Base-by-base conservation (phyloP, 2,329 filamentous ascomycete genomes). In the Aspergillus neoniger region DNA sequence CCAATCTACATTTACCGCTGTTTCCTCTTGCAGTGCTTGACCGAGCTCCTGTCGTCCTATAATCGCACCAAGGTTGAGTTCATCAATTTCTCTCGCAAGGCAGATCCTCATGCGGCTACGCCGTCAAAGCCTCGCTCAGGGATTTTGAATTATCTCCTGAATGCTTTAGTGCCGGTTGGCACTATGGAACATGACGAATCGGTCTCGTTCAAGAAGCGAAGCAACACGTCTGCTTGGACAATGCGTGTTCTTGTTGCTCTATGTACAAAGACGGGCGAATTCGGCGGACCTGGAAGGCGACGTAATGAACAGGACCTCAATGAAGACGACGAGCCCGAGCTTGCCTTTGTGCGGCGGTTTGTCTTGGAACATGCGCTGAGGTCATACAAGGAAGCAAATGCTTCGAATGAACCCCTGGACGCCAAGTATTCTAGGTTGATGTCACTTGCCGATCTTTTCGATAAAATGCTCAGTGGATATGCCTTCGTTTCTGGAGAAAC, bases 1-100 rank as follows among this genome's bases (percentile, higher is more conserved):
- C 92, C 93, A 0, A 97, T 96, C 62, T 99, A 96, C 78, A 89
- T 98, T 56, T 99, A 98, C 72, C 88, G 95, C 51, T 97, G 94
- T 79, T 97, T 98, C 80, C 81, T 99, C 55, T 84, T 99, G 32
- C 92, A 95, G 72, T 96, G 93, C 70, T 81, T 99, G 41, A 89
- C 92, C 0, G 95, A 99, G 76, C 85, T 99, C 14, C 82, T 99
- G 14, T 88, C 91, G 59, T 96, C 90, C 70, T 99, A 98, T 79
- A 96, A 92, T 68, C 88, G 92, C 57, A 91, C 92, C 8, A 99
- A 99, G 82, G 87, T 99, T 47, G 96, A 99, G 74, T 98, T 99
- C 74, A 97, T 99, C 81, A 98, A 97, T 76, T 99, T 97, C 80
- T 98, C 96, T 67, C 89, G 94, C 62, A 96, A 93, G 72, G 89